These are phyloP conservation scores for Apiospora kogelbergensis DNA, from an alignment of 2,329 filamentous ascomycete species.

Conservation along the genomic window DNA sequence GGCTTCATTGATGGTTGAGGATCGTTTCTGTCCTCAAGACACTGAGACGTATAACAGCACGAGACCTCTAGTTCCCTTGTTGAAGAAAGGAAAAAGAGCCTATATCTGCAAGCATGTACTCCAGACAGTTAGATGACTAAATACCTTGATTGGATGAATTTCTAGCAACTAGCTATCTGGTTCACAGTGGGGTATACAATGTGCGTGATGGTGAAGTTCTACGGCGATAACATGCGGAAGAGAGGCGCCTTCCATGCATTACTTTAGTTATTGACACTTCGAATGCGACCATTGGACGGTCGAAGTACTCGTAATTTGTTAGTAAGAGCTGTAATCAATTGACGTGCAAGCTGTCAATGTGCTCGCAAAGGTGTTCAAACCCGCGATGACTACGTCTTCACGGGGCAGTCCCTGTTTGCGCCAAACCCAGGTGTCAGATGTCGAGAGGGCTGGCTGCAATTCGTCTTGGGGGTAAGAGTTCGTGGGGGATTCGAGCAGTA, in stretches of 20 bases:
- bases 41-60: background rate
- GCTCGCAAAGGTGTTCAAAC: background rate
- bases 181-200: background rate
- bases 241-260: background rate
- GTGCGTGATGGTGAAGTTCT: background rate
- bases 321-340: background rate
- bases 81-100: background rate
- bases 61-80: background rate
- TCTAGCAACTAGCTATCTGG: background rate
- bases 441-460: background rate
- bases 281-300: background rate
- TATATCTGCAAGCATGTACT: background rate
- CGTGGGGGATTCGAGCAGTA: background rate
- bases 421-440: background rate
- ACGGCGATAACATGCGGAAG: background rate
- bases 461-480: background rate
- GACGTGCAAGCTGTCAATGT: background rate
- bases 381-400: background rate
- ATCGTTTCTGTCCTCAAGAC: too few relatives aligned
- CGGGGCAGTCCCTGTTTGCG: background rate
- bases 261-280: background rate
- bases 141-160: background rate
- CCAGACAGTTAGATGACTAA: background rate
- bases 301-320: background rate
- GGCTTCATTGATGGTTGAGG: background rate